Evolutionary conservation across 257 asterid species (phyloP), one percentile per base, ranked within the genome.

Genomic region (Nicotiana paniculata): DNA sequence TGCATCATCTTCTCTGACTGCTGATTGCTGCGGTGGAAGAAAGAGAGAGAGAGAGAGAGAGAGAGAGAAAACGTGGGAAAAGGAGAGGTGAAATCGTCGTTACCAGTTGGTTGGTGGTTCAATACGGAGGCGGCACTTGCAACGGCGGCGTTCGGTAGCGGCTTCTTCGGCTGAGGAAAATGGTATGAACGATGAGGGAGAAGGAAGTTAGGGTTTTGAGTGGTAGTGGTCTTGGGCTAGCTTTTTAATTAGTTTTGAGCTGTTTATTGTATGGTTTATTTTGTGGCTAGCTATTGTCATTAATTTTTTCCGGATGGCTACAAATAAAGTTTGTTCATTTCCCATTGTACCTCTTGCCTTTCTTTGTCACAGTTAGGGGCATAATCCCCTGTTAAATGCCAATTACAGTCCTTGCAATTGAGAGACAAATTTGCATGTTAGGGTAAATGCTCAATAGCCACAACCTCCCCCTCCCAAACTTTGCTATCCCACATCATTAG

Each of bases 21-120:
- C 39, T 77, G 51, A 21, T 21, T 21, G 24, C 24, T 21, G 24
- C 72, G 57, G 72, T 54, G 62, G 87, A 84, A 61, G 24, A 21
- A 0, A 21, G 24, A 21, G 24, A 21, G 24, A 21, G 24, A 21
- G 24, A 21, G 24, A 21, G 24, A 21, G 24, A 21, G 24, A 21
- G 24, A 21, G 24, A 21, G 24, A 61, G 72, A 76, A 77, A 79
- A 81, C 84, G 89, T 84, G 88, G 89, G 87, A 85, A 82, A 68
- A 69, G 28, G 28, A 77, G n/a, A 39, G 58, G 35, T 21, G 78
- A 72, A 48, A 74, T 48, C 62, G 62, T 75, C 39, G 46, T 26
- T 48, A 8, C 63, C 79, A 24, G 79, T 26, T 74, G 79, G 63
- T 21, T 21, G 24, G 24, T 21, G 24, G 24, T 21, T 21, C 24